Percentiles rank a stretch among this genome's conserved stretches.
Evolutionary conservation across 345 rosid species (phyloP).

Genomic region (Carallia pectinifolia): DNA sequence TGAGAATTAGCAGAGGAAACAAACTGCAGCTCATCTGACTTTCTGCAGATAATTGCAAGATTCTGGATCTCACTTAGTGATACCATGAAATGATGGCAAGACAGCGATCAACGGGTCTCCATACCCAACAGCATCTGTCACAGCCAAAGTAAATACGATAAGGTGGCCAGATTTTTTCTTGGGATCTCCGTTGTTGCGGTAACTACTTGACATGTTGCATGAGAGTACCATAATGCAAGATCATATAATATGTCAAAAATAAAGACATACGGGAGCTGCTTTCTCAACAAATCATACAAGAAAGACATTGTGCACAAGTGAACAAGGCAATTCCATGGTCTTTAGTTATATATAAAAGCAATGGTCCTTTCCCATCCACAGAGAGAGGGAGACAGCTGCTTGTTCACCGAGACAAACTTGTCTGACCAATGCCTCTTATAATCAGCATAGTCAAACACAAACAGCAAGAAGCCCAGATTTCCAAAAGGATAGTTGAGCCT

Average conservation of each 20-base stretch:
- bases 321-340: neutral
- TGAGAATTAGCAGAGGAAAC: neutral
- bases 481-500: too few species aligned
- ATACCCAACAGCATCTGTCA: conserved; percentile 74
- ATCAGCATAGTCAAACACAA: neutral
- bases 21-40: neutral
- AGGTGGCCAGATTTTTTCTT: too few species aligned
- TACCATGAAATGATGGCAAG: conserved; percentile 74
- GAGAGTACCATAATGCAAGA: neutral
- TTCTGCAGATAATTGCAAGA: neutral
- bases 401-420: neutral
- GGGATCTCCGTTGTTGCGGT: too few species aligned
- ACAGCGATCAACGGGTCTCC: conserved; percentile 89
- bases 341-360: neutral
- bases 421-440: neutral
- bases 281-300: neutral
- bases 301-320: too few species aligned
- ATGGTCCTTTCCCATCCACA: too few species aligned
- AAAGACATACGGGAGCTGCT: neutral
- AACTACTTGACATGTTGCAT: too few species aligned
- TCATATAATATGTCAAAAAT: neutral
- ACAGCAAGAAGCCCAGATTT: neutral
- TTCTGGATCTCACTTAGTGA: conserved; percentile 27
- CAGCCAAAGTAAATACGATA: neutral
- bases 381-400: too few species aligned